phyloP scores from a whole-genome alignment of 2,329 filamentous ascomycete species.

The Curvularia spicifera region DNA sequence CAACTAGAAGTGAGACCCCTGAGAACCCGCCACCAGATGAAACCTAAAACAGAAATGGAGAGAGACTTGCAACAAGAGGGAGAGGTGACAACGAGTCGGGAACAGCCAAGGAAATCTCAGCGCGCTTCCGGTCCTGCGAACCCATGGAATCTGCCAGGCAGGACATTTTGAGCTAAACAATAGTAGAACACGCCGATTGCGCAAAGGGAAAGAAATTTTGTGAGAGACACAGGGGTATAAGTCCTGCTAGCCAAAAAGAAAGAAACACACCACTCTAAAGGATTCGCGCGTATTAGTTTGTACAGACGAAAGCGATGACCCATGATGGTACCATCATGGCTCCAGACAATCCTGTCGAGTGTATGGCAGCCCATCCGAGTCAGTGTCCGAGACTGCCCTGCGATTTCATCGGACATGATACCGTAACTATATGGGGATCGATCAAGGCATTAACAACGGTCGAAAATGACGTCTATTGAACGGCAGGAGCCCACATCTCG shows the following conservation, averaged over 20 bases:
- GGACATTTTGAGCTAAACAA: constrained; percentile 29
- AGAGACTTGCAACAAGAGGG: constrained; percentile 35
- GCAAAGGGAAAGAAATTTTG: constrained; percentile 41
- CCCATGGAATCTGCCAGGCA: constrained; percentile 37
- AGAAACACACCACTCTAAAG: constrained; percentile 50
- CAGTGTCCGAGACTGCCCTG: constrained; percentile 2
- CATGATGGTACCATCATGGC: constrained; percentile 3
- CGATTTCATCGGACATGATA: constrained; percentile 11
- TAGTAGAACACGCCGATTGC: constrained; percentile 38
- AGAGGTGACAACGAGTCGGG: constrained; percentile 28
- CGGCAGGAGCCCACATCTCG: constrained; percentile 53
- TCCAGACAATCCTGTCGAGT: not conserved
- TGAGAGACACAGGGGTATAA: constrained; percentile 50
- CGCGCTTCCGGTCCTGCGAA: constrained; percentile 29
- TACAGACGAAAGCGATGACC: constrained; percentile 33
- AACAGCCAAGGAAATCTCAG: constrained; percentile 32
- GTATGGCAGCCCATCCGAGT: not conserved
- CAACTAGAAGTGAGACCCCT: constrained; percentile 20
- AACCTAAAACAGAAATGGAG: constrained; percentile 29
- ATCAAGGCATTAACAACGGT: constrained; percentile 10
- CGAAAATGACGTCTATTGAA: constrained; percentile 43
- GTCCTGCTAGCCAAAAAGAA: constrained; percentile 42
- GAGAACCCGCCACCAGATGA: constrained; percentile 19
- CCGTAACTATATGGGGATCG: not conserved
- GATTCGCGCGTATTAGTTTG: constrained; percentile 42